A percentile compares a stretch with the other conserved stretches of the same genome.
These are phyloP conservation scores for Pugionium cornutum DNA, from an alignment of 345 rosid genomes.

Conservation along the genomic window DNA sequence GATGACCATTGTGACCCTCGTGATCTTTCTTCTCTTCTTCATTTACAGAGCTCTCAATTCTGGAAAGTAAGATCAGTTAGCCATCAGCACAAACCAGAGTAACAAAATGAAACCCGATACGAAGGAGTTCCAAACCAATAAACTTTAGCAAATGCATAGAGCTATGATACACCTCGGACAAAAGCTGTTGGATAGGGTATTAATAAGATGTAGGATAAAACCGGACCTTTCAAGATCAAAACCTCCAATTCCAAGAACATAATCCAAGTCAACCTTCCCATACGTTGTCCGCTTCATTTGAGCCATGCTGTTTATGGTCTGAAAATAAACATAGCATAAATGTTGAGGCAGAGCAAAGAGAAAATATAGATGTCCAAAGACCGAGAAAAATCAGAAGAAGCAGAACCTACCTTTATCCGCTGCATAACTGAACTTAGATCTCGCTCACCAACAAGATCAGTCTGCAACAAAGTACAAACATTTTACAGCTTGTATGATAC, in stretches of 20 bases:
- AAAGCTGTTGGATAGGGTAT: neutral
- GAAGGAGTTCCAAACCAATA: slow-evolving; percentile 5
- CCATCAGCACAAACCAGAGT: slow-evolving; percentile 18
- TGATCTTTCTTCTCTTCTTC: slow-evolving; percentile 58
- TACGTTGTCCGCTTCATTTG: slow-evolving; percentile 66
- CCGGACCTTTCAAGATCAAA: slow-evolving; percentile 86
- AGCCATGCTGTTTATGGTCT: slow-evolving; percentile 85
- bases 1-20: slow-evolving; percentile 49
- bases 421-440: slow-evolving; percentile 66
- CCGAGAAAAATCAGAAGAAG: neutral
- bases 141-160: slow-evolving; percentile 6
- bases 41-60: slow-evolving; percentile 79
- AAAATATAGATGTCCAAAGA: slow-evolving; percentile 8
- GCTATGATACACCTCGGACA: slow-evolving; percentile 11
- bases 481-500: slow-evolving; percentile 5
- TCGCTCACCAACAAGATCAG: slow-evolving; percentile 77
- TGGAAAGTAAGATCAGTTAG: slow-evolving; percentile 24
- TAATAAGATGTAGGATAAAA: slow-evolving; percentile 13
- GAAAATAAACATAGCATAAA: slow-evolving; percentile 25
- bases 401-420: slow-evolving; percentile 58
- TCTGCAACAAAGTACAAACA: slow-evolving; percentile 45
- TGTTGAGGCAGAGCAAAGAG: slow-evolving; percentile 9
- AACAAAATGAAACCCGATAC: neutral
- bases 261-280: slow-evolving; percentile 95
- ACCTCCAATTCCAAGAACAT: slow-evolving; percentile 97